A percentile compares a stretch with the other conserved stretches of the same genome.
phyloP scores from a whole-genome alignment of 2,329 filamentous ascomycete species.

The Colletotrichum sansevieriae region DNA sequence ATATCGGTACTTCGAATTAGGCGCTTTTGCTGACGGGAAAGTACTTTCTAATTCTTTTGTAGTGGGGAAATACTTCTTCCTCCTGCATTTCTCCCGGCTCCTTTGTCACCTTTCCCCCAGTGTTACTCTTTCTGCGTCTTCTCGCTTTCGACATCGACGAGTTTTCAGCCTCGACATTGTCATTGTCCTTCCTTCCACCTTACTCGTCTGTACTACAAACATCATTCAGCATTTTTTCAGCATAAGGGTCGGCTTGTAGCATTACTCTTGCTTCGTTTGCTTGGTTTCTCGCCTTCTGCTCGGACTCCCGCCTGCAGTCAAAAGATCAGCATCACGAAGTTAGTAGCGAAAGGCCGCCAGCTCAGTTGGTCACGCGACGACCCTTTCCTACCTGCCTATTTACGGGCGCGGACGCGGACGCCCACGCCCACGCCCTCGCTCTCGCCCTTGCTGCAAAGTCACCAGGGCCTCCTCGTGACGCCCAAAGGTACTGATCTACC shows the following conservation, averaged over 20 bases:
- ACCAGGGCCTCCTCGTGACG: constrained; percentile 11
- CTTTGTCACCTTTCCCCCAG: too few relatives aligned
- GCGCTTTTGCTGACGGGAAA: too few relatives aligned
- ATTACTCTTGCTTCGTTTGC: constrained; percentile 16
- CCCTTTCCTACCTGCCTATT: constrained; percentile 6
- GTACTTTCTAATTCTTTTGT: too few relatives aligned
- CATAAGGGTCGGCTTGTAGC: background rate
- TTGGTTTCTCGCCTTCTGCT: constrained; percentile 12
- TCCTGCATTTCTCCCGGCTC: too few relatives aligned
- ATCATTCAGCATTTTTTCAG: background rate
- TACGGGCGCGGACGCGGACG: constrained; percentile 9
- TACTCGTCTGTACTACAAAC: background rate
- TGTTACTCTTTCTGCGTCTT: too few relatives aligned
- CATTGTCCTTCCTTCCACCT: too few relatives aligned
- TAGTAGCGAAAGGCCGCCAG: background rate
- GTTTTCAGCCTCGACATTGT: too few relatives aligned
- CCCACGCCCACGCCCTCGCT: too few relatives aligned
- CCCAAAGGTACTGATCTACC: constrained; percentile 6
- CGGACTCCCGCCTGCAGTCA: constrained; percentile 28
- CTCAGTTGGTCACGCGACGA: constrained; percentile 28
- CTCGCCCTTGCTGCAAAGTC: constrained; percentile 1
- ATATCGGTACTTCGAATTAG: too few relatives aligned
- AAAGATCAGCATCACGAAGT: constrained; percentile 8
- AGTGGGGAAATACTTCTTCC: too few relatives aligned
- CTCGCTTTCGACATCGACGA: too few relatives aligned